phyloP scores from a whole-genome alignment of 306 rosid genomes.

The Psophocarpus tetragonolobus region DNA sequence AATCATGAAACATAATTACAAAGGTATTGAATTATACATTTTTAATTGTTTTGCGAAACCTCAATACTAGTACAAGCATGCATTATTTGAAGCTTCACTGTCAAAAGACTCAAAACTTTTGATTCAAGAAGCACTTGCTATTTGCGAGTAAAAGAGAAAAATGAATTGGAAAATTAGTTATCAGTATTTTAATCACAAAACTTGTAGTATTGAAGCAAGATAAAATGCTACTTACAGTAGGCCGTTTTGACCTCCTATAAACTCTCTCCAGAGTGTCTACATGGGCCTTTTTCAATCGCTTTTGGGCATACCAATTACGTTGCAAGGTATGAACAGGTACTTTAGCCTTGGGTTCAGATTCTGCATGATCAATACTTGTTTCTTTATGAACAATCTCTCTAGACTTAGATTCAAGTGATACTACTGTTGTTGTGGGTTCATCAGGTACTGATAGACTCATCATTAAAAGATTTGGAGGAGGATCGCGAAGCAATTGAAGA shows the following conservation, averaged over 20 bases:
- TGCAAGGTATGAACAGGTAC: slow-evolving; percentile 78
- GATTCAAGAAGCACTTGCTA: neutral
- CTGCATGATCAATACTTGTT: slow-evolving; percentile 23
- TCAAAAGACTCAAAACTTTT: neutral
- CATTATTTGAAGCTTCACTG: neutral
- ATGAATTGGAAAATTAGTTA: neutral
- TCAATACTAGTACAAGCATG: neutral
- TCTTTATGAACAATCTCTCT: slow-evolving; percentile 46
- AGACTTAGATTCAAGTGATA: slow-evolving; percentile 45
- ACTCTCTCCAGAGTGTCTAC: slow-evolving; percentile 79
- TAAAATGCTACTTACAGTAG: slow-evolving; percentile 72
- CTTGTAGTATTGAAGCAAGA: slow-evolving; percentile 7
- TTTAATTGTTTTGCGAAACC: neutral
- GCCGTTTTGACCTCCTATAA: slow-evolving; percentile 78
- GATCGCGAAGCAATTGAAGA: slow-evolving; percentile 82
- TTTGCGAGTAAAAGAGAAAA: neutral
- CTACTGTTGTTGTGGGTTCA: slow-evolving; percentile 42
- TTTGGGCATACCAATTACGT: slow-evolving; percentile 62
- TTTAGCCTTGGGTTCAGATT: slow-evolving; percentile 41
- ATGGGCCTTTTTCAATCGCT: slow-evolving; percentile 78
- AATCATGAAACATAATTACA: slow-evolving; percentile 24
- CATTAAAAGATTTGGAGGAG: slow-evolving; percentile 83
- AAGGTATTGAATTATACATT: neutral
- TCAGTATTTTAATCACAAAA: slow-evolving; percentile 15
- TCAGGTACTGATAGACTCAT: slow-evolving; percentile 76